Percentiles rank a stretch among this genome's conserved stretches.
Conservation (phyloP, 441 rosid species). For the Adansonia grandidieri region DNA sequence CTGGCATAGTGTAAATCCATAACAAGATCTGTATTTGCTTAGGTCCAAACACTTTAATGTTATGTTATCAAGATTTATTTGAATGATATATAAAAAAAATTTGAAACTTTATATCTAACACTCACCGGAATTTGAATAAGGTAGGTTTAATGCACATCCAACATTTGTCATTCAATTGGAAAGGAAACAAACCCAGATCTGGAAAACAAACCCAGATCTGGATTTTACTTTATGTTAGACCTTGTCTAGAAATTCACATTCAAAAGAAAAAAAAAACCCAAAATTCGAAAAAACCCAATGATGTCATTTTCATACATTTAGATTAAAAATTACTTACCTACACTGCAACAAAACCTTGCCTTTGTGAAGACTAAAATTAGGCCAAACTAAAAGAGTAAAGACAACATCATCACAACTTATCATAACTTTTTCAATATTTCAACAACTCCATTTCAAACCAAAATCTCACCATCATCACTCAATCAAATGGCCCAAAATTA, state of each 20-base stretch:
- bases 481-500: neutral
- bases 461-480: neutral
- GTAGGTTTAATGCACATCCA: neutral
- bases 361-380: neutral
- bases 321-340: neutral
- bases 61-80: no score
- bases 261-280: neutral
- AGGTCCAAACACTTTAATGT: neutral
- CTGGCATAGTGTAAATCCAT: neutral
- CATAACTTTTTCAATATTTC: neutral
- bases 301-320: neutral
- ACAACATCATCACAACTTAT: neutral
- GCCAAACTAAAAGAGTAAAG: constrained; percentile 12
- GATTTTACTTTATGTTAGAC: neutral
- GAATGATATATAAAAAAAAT: no score
- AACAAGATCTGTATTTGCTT: neutral
- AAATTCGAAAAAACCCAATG: neutral
- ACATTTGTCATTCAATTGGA: neutral
- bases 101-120: neutral
- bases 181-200: no score
- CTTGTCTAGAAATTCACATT: constrained; percentile 10
- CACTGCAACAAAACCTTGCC: neutral
- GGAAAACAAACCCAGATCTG: constrained; percentile 15
- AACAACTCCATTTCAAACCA: constrained; percentile 1
- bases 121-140: neutral